Conservation (phyloP, 495 filamentous ascomycete genomes). For the Aspergillus olivimuriae region DNA sequence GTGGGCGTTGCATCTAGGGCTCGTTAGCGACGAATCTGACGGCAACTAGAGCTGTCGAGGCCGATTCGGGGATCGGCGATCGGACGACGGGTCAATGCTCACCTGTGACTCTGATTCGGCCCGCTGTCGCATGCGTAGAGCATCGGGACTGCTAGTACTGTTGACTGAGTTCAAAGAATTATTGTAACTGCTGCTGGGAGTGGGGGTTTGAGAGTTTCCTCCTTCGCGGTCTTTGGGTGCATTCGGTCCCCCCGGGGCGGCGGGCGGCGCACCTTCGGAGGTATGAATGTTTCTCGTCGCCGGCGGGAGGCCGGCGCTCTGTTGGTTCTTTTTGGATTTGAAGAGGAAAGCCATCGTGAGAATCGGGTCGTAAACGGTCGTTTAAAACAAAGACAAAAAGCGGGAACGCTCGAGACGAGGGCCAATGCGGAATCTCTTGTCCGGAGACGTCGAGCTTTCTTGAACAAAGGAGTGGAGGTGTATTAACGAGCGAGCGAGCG, state of each 20-base stretch:
- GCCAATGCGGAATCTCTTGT: constrained; percentile 1
- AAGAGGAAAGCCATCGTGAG: constrained; percentile 57
- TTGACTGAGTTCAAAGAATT: constrained; percentile 55
- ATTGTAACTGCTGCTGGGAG: constrained; percentile 58
- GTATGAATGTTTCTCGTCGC: constrained; percentile 47
- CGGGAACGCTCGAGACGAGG: background rate
- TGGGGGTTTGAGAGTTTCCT: constrained; percentile 43
- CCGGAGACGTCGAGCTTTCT: background rate
- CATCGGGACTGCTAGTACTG: constrained; percentile 46
- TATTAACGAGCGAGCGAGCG: constrained; percentile 10
- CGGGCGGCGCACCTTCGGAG: constrained; percentile 36
- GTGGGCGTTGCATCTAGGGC: constrained; percentile 27
- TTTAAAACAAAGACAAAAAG: constrained; percentile 15
- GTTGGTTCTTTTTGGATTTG: constrained; percentile 54
- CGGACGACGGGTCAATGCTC: constrained; percentile 14
- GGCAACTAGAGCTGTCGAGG: background rate
- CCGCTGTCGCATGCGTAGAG: constrained; percentile 42
- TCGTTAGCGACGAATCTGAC: constrained; percentile 10
- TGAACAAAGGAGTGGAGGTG: constrained; percentile 10
- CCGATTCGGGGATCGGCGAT: background rate
- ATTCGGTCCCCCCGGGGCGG: constrained; percentile 25
- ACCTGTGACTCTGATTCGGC: constrained; percentile 48
- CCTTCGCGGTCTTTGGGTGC: constrained; percentile 37
- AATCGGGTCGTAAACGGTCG: constrained; percentile 35
- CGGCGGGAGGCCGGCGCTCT: constrained; percentile 41